Conservation (phyloP, 2,329 filamentous ascomycete genomes). For the Colletotrichum musae region DNA sequence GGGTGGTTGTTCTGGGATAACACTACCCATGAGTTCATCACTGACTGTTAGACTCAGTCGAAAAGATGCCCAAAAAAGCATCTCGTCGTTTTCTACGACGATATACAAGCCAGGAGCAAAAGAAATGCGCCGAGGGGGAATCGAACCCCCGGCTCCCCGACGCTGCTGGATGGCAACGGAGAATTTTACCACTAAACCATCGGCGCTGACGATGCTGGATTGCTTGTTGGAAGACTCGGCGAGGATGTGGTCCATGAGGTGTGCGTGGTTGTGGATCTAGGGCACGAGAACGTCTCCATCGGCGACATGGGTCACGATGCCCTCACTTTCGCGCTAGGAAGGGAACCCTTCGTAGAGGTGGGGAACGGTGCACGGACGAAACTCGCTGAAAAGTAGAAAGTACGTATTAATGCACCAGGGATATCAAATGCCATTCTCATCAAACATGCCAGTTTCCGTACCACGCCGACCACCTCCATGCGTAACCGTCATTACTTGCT, state of each 20-base stretch:
- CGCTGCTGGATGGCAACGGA: conserved; percentile 30
- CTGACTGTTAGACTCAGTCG: too few relatives aligned
- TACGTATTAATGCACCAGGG: background rate
- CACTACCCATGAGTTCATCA: too few relatives aligned
- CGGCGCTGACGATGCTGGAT: conserved; percentile 3
- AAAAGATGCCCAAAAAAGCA: too few relatives aligned
- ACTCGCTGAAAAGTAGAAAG: background rate
- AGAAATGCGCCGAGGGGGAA: conserved; percentile 24
- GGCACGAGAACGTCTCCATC: background rate
- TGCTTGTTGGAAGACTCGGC: background rate
- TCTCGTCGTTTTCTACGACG: too few relatives aligned
- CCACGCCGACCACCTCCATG: too few relatives aligned
- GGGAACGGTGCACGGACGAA: background rate
- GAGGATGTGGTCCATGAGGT: background rate
- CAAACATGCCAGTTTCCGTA: background rate
- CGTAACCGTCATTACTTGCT: background rate
- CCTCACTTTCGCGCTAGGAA: background rate
- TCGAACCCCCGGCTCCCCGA: conserved; percentile 33
- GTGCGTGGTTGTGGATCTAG: conserved; percentile 15
- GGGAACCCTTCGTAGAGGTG: background rate
- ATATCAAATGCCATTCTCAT: background rate
- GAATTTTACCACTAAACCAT: conserved; percentile 36
- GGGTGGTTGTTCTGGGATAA: too few relatives aligned
- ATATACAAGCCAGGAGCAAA: background rate
- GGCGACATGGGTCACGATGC: conserved; percentile 17